A percentile compares a stretch with the other conserved stretches of the same genome.
Conservation (phyloP, 2,329 filamentous ascomycete genomes). For the Diplodia intermedia region DNA sequence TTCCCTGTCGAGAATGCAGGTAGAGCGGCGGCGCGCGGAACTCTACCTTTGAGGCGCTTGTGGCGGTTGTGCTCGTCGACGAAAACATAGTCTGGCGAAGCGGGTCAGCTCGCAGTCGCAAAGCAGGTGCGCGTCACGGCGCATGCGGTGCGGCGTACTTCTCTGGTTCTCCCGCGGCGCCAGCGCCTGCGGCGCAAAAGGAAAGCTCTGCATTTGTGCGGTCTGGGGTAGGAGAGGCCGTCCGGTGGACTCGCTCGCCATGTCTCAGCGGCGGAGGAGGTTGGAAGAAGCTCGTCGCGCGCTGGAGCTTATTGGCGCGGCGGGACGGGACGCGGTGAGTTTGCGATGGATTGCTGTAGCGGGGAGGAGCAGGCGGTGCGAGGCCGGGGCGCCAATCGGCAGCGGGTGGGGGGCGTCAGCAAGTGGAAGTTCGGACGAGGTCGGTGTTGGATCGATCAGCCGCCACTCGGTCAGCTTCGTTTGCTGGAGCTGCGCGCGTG, state of each 20-base stretch:
- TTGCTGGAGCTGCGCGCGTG: slow-evolving; percentile 20
- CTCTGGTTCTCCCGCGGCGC: slow-evolving; percentile 79
- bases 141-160: slow-evolving; percentile 63
- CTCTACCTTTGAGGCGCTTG: slow-evolving; percentile 87
- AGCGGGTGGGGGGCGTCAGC: slow-evolving; percentile 19
- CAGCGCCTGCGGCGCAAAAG: slow-evolving; percentile 71
- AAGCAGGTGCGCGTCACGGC: background rate
- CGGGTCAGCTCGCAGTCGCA: slow-evolving; percentile 35
- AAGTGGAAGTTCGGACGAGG: slow-evolving; percentile 4
- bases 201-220: slow-evolving; percentile 75
- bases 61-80: slow-evolving; percentile 98
- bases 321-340: slow-evolving; percentile 28
- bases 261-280: slow-evolving; percentile 44
- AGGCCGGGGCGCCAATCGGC: slow-evolving; percentile 32
- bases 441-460: slow-evolving; percentile 17
- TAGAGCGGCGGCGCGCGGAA: slow-evolving; percentile 31
- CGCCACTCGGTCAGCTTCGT: slow-evolving; percentile 28
- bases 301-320: slow-evolving; percentile 31
- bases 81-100: slow-evolving; percentile 86
- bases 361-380: slow-evolving; percentile 18
- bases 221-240: slow-evolving; percentile 71
- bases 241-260: slow-evolving; percentile 69
- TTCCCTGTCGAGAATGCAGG: slow-evolving; percentile 29
- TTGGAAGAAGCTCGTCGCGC: slow-evolving; percentile 31
- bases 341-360: slow-evolving; percentile 31